Base-by-base conservation (phyloP, 495 filamentous ascomycete species). In the Penicillium verhagenii region DNA sequence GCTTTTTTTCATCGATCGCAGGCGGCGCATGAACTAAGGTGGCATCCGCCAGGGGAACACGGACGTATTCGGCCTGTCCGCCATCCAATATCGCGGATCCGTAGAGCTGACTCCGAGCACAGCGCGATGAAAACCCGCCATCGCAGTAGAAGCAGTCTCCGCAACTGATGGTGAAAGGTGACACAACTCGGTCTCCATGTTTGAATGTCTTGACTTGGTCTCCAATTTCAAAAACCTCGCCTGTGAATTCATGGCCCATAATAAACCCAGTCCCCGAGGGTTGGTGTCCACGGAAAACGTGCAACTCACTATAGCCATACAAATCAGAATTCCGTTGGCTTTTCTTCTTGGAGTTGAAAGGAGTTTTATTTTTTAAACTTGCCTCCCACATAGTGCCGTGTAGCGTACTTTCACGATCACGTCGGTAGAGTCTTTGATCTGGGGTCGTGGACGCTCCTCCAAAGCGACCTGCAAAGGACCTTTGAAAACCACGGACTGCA, bases 301-400 rank as follows among this genome's bases (percentile, higher is more conserved):
- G 66, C 1, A 69, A 52, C 31, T 69, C 66, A 48, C 65, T 68
- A 3, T 4, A 4, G 0, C 0, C 9, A 19, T 46, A 1, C 58
- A 10, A 53, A 48, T 21, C 33, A 16, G 13, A 13, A n/a, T 14
- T 35, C n/a, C 13, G 3, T 4, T n/a, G 1, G 11, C 13, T 1
- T 4, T 35, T 35, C 6, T 4, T 10, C 2, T 29, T 8, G 3
- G 31, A n/a, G 6, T n/a, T n/a, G n/a, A n/a, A n/a, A n/a, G n/a
- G n/a, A n/a, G n/a, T n/a, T n/a, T n/a, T n/a, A n/a, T 35, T 35
- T 16, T n/a, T 5, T 37, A 24, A 37, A 76, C 78, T 63, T 74
- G 90, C 90, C 88, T 91, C 61, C 92, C 92, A 69, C 92, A 96
- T 31, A 97, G 76, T 14, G 90, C 92, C 2, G 91, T 90, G 56